Evolutionary conservation across 177 flowering plant species (phyloP), one percentile per base, ranked within the genome.

Genomic region (Telopea speciosissima): DNA sequence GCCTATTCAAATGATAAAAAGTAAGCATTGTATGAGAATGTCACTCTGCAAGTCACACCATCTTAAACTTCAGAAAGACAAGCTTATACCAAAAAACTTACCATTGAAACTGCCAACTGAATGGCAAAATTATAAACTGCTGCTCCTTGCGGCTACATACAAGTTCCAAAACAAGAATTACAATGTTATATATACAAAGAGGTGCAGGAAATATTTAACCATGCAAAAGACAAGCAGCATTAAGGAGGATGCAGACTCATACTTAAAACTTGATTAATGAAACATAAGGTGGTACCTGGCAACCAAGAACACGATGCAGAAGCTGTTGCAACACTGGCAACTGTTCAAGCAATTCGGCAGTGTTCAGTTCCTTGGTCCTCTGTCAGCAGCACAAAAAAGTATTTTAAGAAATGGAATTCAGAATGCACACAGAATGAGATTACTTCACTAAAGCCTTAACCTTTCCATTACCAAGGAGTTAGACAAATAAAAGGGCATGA

Each of bases 241-340:
- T 31, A 60, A 24, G 49, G 45, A 22, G 9, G 65, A 6, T 1
- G 42, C 44, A 1, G 22, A 62, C 60, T 8, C 40, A 36, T 36
- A 52, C 19, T 17, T 12, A 26, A 28, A 62, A 63, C 24, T 31
- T 17, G 33, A 61, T 52, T 21, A 33, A 21, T 12, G 2, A 71
- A 56, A 42, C 21, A 60, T 16, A 23, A 56, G 66, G 67, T 17
- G 31, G 42, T 73, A 84, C 87, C 85, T 84, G 85, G 70, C 87
- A 92, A 74, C 75, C 86, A 80, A 94, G 81, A 69, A 87, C 90
- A 68, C 97, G 95, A 75, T 73, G 83, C 52, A 90, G 89, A 70
- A 94, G 93, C 73, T 88, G 88, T 76, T 94, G 98, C 78, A 94
- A 75, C 68, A 92, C 90, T 71, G 98, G 97, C 68, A 94, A 81